A percentile compares a stretch with the other conserved stretches of the same genome.
phyloP scores from a whole-genome alignment of 257 asterid genomes.

The Osmanthus fragrans region DNA sequence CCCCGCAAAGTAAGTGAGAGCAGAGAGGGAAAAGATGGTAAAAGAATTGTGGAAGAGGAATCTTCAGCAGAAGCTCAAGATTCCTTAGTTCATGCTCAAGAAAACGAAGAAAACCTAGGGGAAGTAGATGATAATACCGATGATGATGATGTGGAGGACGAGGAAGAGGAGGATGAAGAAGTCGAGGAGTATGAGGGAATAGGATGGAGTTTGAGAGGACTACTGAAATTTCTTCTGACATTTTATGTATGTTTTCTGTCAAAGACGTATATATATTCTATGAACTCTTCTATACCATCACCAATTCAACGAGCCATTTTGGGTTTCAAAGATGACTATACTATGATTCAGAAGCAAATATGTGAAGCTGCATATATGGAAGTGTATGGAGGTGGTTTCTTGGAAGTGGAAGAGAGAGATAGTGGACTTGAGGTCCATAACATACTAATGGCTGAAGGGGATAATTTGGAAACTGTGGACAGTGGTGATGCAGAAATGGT shows the following conservation, averaged over 20 bases:
- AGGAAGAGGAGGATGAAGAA: slow-evolving; percentile 36
- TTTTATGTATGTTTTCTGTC: slow-evolving; percentile 39
- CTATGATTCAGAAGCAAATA: slow-evolving; percentile 30
- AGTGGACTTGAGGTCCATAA: slow-evolving; percentile 15
- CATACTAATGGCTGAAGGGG: slow-evolving; percentile 16
- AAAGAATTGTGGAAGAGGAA: slow-evolving; percentile 23
- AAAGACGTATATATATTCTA: slow-evolving; percentile 39
- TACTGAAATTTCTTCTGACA: slow-evolving; percentile 41
- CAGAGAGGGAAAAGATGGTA: slow-evolving; percentile 9
- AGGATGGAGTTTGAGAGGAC: slow-evolving; percentile 47
- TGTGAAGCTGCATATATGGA: slow-evolving; percentile 32
- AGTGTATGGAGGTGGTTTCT: slow-evolving; percentile 24
- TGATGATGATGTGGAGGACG: slow-evolving; percentile 20
- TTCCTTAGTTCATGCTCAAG: slow-evolving; percentile 17
- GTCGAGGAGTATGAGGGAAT: slow-evolving; percentile 24
- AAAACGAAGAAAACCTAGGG: slow-evolving; percentile 16
- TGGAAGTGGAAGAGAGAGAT: slow-evolving; percentile 24
- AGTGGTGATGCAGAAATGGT: slow-evolving; percentile 22
- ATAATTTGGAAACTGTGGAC: slow-evolving; percentile 9
- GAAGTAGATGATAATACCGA: not conserved
- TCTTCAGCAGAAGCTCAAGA: slow-evolving; percentile 17
- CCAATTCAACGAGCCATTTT: slow-evolving; percentile 30
- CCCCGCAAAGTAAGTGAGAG: slow-evolving; percentile 24
- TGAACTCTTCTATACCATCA: slow-evolving; percentile 34
- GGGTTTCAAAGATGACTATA: slow-evolving; percentile 31